Percentiles rank a stretch among this genome's conserved stretches.
phyloP scores from a whole-genome alignment of 768 basidiomycete species.

The Tylopilus sp. region DNA sequence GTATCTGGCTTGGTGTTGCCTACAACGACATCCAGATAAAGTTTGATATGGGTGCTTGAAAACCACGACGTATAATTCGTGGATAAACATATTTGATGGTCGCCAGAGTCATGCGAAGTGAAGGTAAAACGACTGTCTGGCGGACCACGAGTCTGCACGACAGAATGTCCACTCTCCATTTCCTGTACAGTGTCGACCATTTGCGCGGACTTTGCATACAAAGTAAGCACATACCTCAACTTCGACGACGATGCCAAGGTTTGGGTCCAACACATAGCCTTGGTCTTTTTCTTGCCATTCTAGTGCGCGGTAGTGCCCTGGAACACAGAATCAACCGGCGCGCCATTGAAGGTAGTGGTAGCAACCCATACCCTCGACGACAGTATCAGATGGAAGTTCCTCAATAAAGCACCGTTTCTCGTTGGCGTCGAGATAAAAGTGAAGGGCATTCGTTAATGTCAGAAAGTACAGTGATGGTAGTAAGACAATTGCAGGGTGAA shows the following conservation, averaged over 20 bases:
- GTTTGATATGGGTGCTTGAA: conserved; percentile 80
- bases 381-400: conserved; percentile 92
- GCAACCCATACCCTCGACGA: conserved; percentile 73
- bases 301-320: conserved; percentile 89
- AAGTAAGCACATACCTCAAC: conserved; percentile 64
- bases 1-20: conserved; percentile 82
- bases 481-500: conserved; percentile 25
- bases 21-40: conserved; percentile 92
- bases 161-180: conserved; percentile 71
- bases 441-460: conserved; percentile 66
- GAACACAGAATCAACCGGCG: background rate
- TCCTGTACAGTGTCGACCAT: conserved; percentile 51
- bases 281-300: conserved; percentile 82
- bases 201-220: background rate
- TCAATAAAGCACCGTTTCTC: conserved; percentile 96
- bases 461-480: conserved; percentile 40
- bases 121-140: conserved; percentile 93
- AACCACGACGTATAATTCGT: conserved; percentile 93
- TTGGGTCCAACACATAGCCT: conserved; percentile 63
- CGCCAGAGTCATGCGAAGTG: conserved; percentile 94
- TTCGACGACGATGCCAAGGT: conserved; percentile 86
- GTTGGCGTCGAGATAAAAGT: conserved; percentile 95
- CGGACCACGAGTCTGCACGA: conserved; percentile 89
- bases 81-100: conserved; percentile 95
- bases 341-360: background rate